Evolutionary conservation across 495 filamentous ascomycete species (phyloP).

Genomic region (Daldinia bambusicola): DNA sequence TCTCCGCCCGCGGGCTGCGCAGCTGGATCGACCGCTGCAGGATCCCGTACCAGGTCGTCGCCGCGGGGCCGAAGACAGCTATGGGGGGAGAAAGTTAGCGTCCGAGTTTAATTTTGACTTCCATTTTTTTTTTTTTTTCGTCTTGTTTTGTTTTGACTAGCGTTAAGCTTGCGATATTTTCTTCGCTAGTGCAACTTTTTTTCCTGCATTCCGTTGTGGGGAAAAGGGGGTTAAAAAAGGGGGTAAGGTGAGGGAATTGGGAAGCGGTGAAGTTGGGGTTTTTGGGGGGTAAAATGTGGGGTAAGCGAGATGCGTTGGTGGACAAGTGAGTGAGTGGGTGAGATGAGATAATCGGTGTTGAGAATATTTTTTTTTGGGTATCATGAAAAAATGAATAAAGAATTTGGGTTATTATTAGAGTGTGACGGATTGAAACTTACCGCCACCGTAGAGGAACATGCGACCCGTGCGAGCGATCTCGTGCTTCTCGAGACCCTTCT

Average conservation of each 20-base stretch:
- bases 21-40: constrained; percentile 73
- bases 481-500: constrained; percentile 79
- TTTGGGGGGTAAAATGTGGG: constrained; percentile 7
- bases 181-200: background rate
- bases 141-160: background rate
- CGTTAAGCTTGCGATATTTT: background rate
- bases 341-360: constrained; percentile 29
- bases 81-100: constrained; percentile 30
- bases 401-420: background rate
- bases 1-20: constrained; percentile 71
- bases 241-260: constrained; percentile 27
- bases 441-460: constrained; percentile 93
- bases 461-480: constrained; percentile 82
- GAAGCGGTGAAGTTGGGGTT: constrained; percentile 21
- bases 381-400: background rate
- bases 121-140: background rate
- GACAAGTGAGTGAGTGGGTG: background rate
- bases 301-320: constrained; percentile 17
- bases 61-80: constrained; percentile 92
- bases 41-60: constrained; percentile 88
- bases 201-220: background rate
- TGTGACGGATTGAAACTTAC: constrained; percentile 57
- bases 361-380: constrained; percentile 2
- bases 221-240: constrained; percentile 6
- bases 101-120: background rate